Evolutionary conservation across 129 eudicot genomes (phyloP).

Genomic region (Kitagawia praeruptora): DNA sequence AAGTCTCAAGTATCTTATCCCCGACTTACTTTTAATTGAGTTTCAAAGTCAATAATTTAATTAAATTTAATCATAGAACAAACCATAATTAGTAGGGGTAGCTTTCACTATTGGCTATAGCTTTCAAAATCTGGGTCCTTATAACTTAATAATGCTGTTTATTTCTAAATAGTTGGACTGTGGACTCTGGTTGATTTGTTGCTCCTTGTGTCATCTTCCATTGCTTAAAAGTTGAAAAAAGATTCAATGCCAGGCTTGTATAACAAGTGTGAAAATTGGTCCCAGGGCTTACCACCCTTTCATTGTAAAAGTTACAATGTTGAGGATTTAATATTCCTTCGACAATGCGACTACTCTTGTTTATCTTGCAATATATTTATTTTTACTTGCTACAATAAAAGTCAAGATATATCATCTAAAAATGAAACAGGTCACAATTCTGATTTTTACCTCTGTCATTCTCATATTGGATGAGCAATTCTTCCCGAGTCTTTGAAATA

Average conservation of each 20-base stretch:
- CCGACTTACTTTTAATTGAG: neutral
- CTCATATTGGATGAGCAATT: too few species aligned
- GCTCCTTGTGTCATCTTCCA: slow-evolving; percentile 2
- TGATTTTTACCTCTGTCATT: too few species aligned
- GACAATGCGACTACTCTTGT: neutral
- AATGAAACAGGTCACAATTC: too few species aligned
- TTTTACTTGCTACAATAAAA: too few species aligned
- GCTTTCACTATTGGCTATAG: neutral
- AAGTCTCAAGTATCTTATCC: neutral
- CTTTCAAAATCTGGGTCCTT: neutral
- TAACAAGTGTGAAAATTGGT: neutral
- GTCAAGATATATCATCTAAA: too few species aligned
- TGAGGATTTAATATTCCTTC: neutral
- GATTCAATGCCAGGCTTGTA: neutral
- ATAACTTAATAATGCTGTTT: neutral
- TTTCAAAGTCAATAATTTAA: neutral
- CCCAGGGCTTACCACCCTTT: neutral
- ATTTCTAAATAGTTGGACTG: slow-evolving; percentile 3
- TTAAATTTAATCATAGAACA: neutral
- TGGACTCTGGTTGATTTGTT: neutral
- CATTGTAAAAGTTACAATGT: neutral
- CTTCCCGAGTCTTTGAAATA: too few species aligned
- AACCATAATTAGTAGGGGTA: neutral
- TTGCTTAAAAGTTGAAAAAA: neutral
- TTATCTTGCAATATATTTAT: too few species aligned